These are phyloP conservation scores for Catunica adiposa DNA, from an alignment of 2,329 filamentous ascomycete genomes.

Conservation along the genomic window DNA sequence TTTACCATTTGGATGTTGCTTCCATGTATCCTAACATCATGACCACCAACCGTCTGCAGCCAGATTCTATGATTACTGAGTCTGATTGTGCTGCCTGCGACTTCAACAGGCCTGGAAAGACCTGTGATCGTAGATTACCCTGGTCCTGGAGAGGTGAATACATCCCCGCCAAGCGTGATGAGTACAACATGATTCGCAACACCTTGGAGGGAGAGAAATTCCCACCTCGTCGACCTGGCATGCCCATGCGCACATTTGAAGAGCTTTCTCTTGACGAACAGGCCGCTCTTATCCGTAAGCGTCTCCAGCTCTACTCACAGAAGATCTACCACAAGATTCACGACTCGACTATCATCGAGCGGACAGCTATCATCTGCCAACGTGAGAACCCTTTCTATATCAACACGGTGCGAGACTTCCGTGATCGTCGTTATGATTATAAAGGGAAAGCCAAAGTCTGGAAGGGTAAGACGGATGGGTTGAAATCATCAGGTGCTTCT, in stretches of 20 bases:
- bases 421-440: slow-evolving; percentile 94
- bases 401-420: slow-evolving; percentile 86
- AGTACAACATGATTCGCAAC: slow-evolving; percentile 97
- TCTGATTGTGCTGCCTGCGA: slow-evolving; percentile 94
- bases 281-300: slow-evolving; percentile 62
- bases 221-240: slow-evolving; percentile 58
- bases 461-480: slow-evolving; percentile 84
- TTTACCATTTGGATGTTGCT: slow-evolving; percentile 95
- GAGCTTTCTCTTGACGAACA: slow-evolving; percentile 74
- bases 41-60: slow-evolving; percentile 95
- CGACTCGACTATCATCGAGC: slow-evolving; percentile 77
- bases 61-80: slow-evolving; percentile 97
- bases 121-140: slow-evolving; percentile 81
- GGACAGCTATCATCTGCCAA: slow-evolving; percentile 96
- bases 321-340: slow-evolving; percentile 99
- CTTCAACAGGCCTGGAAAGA: slow-evolving; percentile 95
- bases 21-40: slow-evolving; percentile 99
- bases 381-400: slow-evolving; percentile 98
- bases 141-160: slow-evolving; percentile 99
- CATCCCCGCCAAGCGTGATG: slow-evolving; percentile 83
- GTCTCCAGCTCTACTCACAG: slow-evolving; percentile 82
- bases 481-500: slow-evolving; percentile 69
- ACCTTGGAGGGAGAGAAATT: slow-evolving; percentile 86
- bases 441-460: slow-evolving; percentile 96
- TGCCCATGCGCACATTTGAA: slow-evolving; percentile 57